Base-by-base conservation (phyloP, 352 stramenopile species). In the Plasmopara viticola region DNA sequence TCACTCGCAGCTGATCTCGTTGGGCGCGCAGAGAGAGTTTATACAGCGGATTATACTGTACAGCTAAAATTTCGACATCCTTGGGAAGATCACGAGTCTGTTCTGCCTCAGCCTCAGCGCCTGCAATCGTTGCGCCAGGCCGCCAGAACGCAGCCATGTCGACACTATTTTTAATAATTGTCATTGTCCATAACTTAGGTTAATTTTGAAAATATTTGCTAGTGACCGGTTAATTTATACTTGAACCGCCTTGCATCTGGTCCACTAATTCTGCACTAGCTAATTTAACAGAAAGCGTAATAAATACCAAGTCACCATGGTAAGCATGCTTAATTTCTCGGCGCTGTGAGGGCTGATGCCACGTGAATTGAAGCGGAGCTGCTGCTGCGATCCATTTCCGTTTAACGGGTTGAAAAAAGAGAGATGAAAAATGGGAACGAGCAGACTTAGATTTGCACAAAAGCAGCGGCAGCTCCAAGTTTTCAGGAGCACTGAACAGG, bases 241-340 rank as follows among this genome's bases (percentile, higher is more conserved):
- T 9, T 14, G 57, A 31, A 59, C 54, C 54, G 47, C 38, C 25
- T 40, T 14, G 29, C 17, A 9, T 47, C 47, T 58, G 57, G 42
- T 53, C 43, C 31, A 30, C 69, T 56, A 67, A 56, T 64, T 25
- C 53, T 66, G 57, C 68, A 83, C 61, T 83, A 81, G 71, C 71
- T 70, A 73, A 71, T 89, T 80, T 77, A 86, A 87, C 76, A 87
- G 79, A 76, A 76, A 90, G 73, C 71, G 81, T 79, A 73, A 69
- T 70, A 74, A 86, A 68, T 70, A 84, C 74, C 60, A 82, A 89
- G 78, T 78, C 72, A 87, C 72, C 74, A 90, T 90, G 79, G 79
- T 90, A 90, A 74, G 78, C 45, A 55, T 25, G 35, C 10, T 45
- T 12, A 20, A 9, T 39, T 9, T 40, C 40, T 29, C 2, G 17